Evolutionary conservation across 139 green algal genomes (phyloP).

Genomic region (Chlorella sp.): DNA sequence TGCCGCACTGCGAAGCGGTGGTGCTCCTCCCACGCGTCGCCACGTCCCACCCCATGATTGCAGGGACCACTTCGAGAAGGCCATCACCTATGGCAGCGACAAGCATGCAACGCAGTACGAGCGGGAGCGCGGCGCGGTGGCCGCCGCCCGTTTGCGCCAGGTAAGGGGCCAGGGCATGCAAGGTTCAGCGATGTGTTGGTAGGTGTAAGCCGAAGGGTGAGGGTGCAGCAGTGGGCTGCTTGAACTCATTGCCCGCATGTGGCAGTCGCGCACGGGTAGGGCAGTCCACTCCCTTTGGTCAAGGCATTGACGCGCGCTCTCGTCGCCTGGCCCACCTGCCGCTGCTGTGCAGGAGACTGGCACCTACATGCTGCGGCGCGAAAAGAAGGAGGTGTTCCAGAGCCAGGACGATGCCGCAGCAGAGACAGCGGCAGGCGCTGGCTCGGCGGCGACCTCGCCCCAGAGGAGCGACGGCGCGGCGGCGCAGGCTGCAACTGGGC

Average conservation of each 20-base stretch:
- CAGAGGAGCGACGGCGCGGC: neutral
- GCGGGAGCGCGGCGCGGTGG: conserved; percentile 59
- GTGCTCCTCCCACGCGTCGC: too few species aligned
- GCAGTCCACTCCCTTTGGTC: too few species aligned
- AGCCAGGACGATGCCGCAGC: neutral
- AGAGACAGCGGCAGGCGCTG: neutral
- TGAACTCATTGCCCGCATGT: too few species aligned
- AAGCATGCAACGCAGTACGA: conserved; percentile 62
- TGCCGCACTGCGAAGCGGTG: too few species aligned
- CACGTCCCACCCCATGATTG: too few species aligned
- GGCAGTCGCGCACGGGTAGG: too few species aligned
- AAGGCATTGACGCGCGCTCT: too few species aligned
- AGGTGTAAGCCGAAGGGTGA: too few species aligned
- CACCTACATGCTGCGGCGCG: conserved; percentile 88
- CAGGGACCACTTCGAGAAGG: conserved; percentile 49
- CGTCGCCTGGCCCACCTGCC: neutral
- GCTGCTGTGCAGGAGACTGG: conserved; percentile 44
- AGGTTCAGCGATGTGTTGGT: too few species aligned
- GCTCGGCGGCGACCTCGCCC: too few species aligned
- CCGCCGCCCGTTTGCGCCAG: conserved; percentile 66
- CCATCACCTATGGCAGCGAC: conserved; percentile 67
- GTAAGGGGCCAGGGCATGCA: too few species aligned
- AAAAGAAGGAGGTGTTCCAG: conserved; percentile 87
- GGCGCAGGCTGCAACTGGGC: neutral
- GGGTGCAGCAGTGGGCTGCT: too few species aligned